phyloP scores from a whole-genome alignment of 1,284 basidiomycete genomes.

The Irpex sp. region DNA sequence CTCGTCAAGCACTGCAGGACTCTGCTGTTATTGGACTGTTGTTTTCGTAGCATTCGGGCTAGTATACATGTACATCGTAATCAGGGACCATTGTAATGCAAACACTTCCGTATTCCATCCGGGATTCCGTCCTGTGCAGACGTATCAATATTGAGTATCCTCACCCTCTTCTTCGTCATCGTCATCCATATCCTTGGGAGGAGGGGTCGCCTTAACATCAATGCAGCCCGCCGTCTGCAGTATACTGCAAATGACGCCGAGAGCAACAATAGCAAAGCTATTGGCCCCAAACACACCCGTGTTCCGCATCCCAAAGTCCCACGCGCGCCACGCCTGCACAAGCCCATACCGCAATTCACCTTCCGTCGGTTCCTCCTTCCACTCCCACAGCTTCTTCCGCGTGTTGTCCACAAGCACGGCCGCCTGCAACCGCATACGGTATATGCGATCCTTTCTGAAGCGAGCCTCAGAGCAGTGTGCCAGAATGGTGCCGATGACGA shows the following conservation, averaged over 20 bases:
- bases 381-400: conserved; percentile 40
- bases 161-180: conserved; percentile 3
- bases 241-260: conserved; percentile 57
- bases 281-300: conserved; percentile 50
- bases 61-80: too few relatives aligned
- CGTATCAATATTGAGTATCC: not conserved
- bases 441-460: conserved; percentile 55
- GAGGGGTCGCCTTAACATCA: conserved; percentile 1
- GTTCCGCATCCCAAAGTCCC: conserved; percentile 49
- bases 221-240: conserved; percentile 40
- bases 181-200: not conserved
- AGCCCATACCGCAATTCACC: conserved; percentile 41
- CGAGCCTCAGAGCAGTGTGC: conserved; percentile 55
- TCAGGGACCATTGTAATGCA: too few relatives aligned
- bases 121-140: too few relatives aligned
- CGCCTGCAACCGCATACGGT: conserved; percentile 60
- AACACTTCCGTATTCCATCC: too few relatives aligned
- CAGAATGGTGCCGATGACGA: conserved; percentile 70
- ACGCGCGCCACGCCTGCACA: conserved; percentile 58
- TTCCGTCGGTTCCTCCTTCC: conserved; percentile 23
- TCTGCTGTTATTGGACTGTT: too few relatives aligned
- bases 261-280: conserved; percentile 66
- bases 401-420: conserved; percentile 52
- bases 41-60: too few relatives aligned
- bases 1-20: not conserved